A percentile compares a stretch with the other conserved stretches of the same genome.
phyloP scores from a whole-genome alignment of 2,329 filamentous ascomycete genomes.

The Pseudocercospora vitis region DNA sequence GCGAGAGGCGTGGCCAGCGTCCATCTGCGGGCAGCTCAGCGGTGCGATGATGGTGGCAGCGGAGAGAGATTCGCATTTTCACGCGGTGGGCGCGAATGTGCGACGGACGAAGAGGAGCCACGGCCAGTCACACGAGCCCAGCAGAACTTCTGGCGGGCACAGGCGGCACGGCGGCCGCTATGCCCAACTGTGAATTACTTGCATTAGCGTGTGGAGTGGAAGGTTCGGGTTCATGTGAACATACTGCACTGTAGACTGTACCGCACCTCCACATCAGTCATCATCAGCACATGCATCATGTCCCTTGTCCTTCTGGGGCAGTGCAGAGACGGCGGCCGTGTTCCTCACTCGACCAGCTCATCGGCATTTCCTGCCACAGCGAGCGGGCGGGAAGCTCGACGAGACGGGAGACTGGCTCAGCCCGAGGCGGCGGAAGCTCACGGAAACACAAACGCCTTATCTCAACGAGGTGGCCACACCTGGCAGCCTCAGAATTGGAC shows the following conservation, averaged over 20 bases:
- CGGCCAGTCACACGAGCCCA: constrained; percentile 4
- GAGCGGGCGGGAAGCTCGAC: not conserved
- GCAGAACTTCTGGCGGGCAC: not conserved
- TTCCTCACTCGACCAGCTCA: not conserved
- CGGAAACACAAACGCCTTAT: not conserved
- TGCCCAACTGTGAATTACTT: constrained; percentile 8
- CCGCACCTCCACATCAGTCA: not conserved
- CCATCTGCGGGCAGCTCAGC: too few species aligned
- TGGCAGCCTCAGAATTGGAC: too few species aligned
- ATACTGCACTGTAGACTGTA: not conserved
- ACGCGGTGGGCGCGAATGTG: too few species aligned
- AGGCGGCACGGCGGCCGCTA: not conserved
- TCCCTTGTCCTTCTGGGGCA: not conserved
- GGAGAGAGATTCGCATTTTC: not conserved
- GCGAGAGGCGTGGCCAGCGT: too few species aligned
- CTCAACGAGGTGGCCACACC: too few species aligned
- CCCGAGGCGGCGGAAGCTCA: not conserved
- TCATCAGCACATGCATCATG: not conserved
- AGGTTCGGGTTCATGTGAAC: not conserved
- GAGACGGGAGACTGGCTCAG: not conserved
- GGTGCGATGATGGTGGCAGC: too few species aligned
- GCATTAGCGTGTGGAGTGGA: constrained; percentile 8
- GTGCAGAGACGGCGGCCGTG: not conserved
- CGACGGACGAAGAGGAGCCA: too few species aligned
- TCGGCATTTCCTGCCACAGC: not conserved